A percentile compares a stretch with the other conserved stretches of the same genome.
Evolutionary conservation across 2,329 filamentous ascomycete species (phyloP).

Genomic region (Stagonosporopsis cucurbitacearum): DNA sequence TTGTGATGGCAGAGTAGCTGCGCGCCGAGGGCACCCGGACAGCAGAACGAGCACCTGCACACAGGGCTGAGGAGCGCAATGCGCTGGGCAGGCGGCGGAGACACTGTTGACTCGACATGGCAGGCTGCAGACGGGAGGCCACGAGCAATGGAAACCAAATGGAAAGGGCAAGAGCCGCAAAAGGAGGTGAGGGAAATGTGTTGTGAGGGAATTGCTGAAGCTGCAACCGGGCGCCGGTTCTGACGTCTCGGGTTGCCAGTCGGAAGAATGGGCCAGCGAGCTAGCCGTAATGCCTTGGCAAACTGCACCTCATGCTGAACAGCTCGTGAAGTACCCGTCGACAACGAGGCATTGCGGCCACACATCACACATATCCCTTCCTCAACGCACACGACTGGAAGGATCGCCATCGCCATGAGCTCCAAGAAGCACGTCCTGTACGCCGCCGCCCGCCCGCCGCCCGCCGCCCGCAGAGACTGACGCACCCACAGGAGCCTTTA

Average conservation of each 20-base stretch:
- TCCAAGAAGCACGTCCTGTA: slow-evolving; percentile 48
- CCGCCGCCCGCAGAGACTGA: slow-evolving; percentile 33
- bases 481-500: slow-evolving; percentile 70
- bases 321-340: slow-evolving; percentile 26
- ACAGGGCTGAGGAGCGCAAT: slow-evolving; percentile 42
- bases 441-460: slow-evolving; percentile 25
- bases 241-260: slow-evolving; percentile 35
- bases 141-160: slow-evolving; percentile 18
- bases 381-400: slow-evolving; percentile 22
- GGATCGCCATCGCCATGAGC: slow-evolving; percentile 46
- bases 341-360: slow-evolving; percentile 42
- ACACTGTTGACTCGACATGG: slow-evolving; percentile 49
- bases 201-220: slow-evolving; percentile 42
- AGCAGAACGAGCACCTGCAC: slow-evolving; percentile 37
- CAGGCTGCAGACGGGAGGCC: slow-evolving; percentile 15
- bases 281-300: slow-evolving; percentile 31
- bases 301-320: slow-evolving; percentile 33
- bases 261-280: slow-evolving; percentile 30
- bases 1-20: slow-evolving; percentile 45
- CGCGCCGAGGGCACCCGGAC: slow-evolving; percentile 33
- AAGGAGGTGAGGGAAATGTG: slow-evolving; percentile 19
- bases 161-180: slow-evolving; percentile 16
- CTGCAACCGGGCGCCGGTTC: slow-evolving; percentile 32
- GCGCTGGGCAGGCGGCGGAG: slow-evolving; percentile 44
- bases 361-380: slow-evolving; percentile 18